Evolutionary conservation across 805 yeast genomes (phyloP).

Genomic region (Lachancea fermentati): DNA sequence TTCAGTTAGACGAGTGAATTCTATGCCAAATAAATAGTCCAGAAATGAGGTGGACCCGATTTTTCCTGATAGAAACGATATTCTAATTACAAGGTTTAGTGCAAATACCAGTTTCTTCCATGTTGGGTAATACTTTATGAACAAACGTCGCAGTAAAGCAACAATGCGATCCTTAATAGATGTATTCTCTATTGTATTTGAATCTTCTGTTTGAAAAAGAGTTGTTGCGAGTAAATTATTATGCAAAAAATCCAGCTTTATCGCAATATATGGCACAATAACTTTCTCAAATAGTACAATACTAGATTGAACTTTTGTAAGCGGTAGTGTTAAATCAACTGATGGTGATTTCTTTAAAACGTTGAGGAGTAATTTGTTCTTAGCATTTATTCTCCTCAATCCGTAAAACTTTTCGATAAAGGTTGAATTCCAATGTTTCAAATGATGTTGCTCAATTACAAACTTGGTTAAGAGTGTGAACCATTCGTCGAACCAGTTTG

Average conservation of each 20-base stretch:
- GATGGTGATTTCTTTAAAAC: slow-evolving; percentile 16
- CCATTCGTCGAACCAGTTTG: slow-evolving; percentile 64
- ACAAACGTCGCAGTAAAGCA: slow-evolving; percentile 31
- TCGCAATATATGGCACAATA: slow-evolving; percentile 61
- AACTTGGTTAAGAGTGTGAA: slow-evolving; percentile 56
- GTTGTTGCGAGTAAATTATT: slow-evolving; percentile 59
- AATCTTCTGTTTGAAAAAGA: slow-evolving; percentile 29
- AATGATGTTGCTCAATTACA: slow-evolving; percentile 61
- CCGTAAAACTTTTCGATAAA: slow-evolving; percentile 94
- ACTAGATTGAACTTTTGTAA: slow-evolving; percentile 43
- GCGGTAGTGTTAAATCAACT: slow-evolving; percentile 36
- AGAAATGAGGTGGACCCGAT: slow-evolving; percentile 57
- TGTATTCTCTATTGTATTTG: slow-evolving; percentile 17
- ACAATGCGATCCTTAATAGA: slow-evolving; percentile 20
- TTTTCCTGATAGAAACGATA: slow-evolving; percentile 62
- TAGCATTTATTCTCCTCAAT: slow-evolving; percentile 49
- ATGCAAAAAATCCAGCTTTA: slow-evolving; percentile 58
- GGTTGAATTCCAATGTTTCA: slow-evolving; percentile 72
- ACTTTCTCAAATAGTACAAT: slow-evolving; percentile 56
- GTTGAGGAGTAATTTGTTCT: slow-evolving; percentile 16
- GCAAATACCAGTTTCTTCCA: slow-evolving; percentile 43
- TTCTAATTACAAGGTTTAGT: slow-evolving; percentile 49
- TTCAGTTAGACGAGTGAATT: slow-evolving; percentile 43
- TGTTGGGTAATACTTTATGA: slow-evolving; percentile 59
- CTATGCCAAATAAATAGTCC: slow-evolving; percentile 55